phyloP scores from a whole-genome alignment of 2,329 filamentous ascomycete genomes.

The Arthrobotrys sinensis region DNA sequence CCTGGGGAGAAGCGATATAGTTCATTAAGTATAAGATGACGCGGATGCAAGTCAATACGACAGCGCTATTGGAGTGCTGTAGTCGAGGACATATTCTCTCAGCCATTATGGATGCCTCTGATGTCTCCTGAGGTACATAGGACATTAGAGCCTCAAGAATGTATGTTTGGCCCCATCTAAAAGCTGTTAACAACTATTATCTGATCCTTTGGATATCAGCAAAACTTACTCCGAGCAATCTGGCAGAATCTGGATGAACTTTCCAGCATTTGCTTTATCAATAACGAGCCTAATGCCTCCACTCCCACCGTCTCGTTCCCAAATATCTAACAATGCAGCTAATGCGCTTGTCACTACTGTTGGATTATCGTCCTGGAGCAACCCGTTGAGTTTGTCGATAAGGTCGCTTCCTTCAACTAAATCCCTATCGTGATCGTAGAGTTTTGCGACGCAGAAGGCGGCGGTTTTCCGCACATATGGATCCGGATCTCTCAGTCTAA shows the following conservation, averaged over 20 bases:
- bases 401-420: conserved; percentile 92
- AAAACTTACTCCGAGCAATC: conserved; percentile 92
- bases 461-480: conserved; percentile 98
- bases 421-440: conserved; percentile 94
- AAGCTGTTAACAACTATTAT: conserved; percentile 1
- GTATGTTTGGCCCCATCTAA: conserved; percentile 98
- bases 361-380: conserved; percentile 95
- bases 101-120: conserved; percentile 88
- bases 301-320: conserved; percentile 90
- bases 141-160: conserved; percentile 98
- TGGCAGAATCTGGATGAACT: conserved; percentile 95
- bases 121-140: conserved; percentile 91
- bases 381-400: conserved; percentile 89
- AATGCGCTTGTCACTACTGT: conserved; percentile 96
- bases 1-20: conserved; percentile 93
- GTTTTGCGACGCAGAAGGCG: conserved; percentile 94
- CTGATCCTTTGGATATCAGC: neutral
- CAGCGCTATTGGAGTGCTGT: conserved; percentile 96
- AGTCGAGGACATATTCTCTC: conserved; percentile 95
- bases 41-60: conserved; percentile 94
- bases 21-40: conserved; percentile 99
- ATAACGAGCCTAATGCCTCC: conserved; percentile 89
- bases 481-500: conserved; percentile 85
- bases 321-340: conserved; percentile 94
- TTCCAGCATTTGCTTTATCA: conserved; percentile 96